These are phyloP conservation scores for Myxozyma melibiosi DNA, from an alignment of 805 yeast species.

Conservation along the genomic window DNA sequence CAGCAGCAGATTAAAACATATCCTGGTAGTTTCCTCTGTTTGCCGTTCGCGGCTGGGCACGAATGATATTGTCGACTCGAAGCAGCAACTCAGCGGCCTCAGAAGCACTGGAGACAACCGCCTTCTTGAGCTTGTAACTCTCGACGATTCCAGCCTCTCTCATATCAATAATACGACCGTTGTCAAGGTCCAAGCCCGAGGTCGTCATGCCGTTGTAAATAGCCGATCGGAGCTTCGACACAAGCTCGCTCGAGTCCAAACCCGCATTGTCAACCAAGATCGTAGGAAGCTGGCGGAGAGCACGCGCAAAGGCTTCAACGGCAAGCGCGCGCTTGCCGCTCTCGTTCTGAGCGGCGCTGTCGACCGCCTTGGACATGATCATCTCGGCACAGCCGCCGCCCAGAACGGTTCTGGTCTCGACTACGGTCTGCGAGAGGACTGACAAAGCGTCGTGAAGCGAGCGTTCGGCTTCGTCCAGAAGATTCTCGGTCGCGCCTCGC, in stretches of 20 bases:
- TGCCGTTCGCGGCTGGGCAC: slow-evolving; percentile 91
- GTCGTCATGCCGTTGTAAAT: slow-evolving; percentile 90
- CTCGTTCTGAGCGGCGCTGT: slow-evolving; percentile 85
- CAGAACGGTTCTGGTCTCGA: slow-evolving; percentile 84
- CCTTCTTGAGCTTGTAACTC: slow-evolving; percentile 85
- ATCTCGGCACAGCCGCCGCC: slow-evolving; percentile 96
- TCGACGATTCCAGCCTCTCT: slow-evolving; percentile 91
- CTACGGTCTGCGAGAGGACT: slow-evolving; percentile 91
- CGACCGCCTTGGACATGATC: slow-evolving; percentile 97
- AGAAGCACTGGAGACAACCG: slow-evolving; percentile 93
- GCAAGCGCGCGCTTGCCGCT: slow-evolving; percentile 94
- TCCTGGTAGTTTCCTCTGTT: slow-evolving; percentile 19
- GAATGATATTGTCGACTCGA: slow-evolving; percentile 93
- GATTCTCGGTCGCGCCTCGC: slow-evolving; percentile 97
- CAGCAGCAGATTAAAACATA: slow-evolving; percentile 6
- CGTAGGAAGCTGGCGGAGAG: slow-evolving; percentile 91
- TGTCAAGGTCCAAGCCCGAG: slow-evolving; percentile 84
- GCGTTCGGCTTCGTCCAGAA: slow-evolving; percentile 94
- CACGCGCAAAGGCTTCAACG: slow-evolving; percentile 90
- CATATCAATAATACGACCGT: slow-evolving; percentile 89
- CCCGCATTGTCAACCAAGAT: slow-evolving; percentile 98
- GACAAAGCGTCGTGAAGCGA: slow-evolving; percentile 96
- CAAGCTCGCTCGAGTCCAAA: slow-evolving; percentile 87
- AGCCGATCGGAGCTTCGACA: slow-evolving; percentile 84
- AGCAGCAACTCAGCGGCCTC: slow-evolving; percentile 96